Conservation (phyloP, 2,329 filamentous ascomycete genomes). For the Clarireedia homoeocarpa region DNA sequence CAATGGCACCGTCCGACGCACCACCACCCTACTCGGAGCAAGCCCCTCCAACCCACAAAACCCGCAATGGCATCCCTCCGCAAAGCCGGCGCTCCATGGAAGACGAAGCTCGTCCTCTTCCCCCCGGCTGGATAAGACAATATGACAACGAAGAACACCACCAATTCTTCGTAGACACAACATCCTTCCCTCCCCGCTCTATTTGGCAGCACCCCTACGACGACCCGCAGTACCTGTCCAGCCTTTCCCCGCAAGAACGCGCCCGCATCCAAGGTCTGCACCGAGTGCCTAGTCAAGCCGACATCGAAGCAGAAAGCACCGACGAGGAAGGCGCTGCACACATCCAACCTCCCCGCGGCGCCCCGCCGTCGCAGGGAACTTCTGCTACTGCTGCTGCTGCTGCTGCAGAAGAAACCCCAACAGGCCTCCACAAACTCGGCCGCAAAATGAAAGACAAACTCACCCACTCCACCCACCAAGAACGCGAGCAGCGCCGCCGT, state of each 20-base stretch:
- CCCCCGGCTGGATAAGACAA: slow-evolving; percentile 47
- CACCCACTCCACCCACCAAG: slow-evolving; percentile 46
- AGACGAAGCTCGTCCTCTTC: slow-evolving; percentile 47
- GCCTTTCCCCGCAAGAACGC: slow-evolving; percentile 41
- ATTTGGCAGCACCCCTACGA: slow-evolving; percentile 58
- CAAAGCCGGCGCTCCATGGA: slow-evolving; percentile 50
- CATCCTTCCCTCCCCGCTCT: slow-evolving; percentile 42
- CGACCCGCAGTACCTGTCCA: slow-evolving; percentile 44
- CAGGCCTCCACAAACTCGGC: slow-evolving; percentile 38
- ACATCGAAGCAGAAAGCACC: slow-evolving; percentile 38
- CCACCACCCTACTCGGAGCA: slow-evolving; percentile 32
- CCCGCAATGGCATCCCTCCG: slow-evolving; percentile 45
- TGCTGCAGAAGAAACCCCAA: slow-evolving; percentile 23
- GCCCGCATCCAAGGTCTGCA: slow-evolving; percentile 36
- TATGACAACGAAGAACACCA: slow-evolving; percentile 46
- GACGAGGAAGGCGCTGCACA: slow-evolving; percentile 35
- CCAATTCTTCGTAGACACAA: slow-evolving; percentile 57
- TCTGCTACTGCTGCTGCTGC: neutral
- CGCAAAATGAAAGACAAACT: slow-evolving; percentile 52
- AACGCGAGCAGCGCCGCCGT: slow-evolving; percentile 40
- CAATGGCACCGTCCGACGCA: slow-evolving; percentile 9
- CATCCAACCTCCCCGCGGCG: slow-evolving; percentile 8
- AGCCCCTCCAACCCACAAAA: slow-evolving; percentile 24
- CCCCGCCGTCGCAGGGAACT: too few relatives aligned
- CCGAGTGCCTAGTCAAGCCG: slow-evolving; percentile 29